These are phyloP conservation scores for Durusdinium trenchii DNA, from an alignment of 73 alveolate species.

Conservation along the genomic window DNA sequence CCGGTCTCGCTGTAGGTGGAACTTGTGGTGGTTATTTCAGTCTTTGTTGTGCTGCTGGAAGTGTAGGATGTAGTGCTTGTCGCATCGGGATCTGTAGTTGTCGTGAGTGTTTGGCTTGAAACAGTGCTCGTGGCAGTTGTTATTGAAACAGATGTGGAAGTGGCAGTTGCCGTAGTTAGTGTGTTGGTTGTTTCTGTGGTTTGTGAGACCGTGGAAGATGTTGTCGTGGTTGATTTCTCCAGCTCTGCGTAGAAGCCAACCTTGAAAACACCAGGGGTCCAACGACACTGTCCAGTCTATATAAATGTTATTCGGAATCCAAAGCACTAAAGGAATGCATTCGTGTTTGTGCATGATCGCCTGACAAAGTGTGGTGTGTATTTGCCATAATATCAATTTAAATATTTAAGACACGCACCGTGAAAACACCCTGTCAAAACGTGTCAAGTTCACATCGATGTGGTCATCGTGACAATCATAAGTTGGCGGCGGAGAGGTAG, in stretches of 20 bases:
- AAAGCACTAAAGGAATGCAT: too few relatives aligned
- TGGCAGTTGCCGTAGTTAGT: not conserved
- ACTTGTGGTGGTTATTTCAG: not conserved
- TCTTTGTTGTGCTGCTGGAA: not conserved
- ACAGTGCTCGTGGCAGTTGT: not conserved
- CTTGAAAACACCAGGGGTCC: not conserved
- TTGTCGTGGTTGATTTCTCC: constrained; percentile 2
- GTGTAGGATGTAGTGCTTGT: not conserved
- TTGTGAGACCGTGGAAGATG: not conserved
- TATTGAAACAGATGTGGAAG: not conserved
- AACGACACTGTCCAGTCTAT: too few relatives aligned
- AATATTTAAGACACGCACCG: too few relatives aligned
- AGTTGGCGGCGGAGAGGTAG: constrained; percentile 2
- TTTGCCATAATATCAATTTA: too few relatives aligned
- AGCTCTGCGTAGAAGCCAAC: constrained; percentile 38
- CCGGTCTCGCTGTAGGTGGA: not conserved
- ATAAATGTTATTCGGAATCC: too few relatives aligned
- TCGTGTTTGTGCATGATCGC: too few relatives aligned
- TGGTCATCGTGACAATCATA: too few relatives aligned
- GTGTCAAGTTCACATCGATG: too few relatives aligned
- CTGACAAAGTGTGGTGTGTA: too few relatives aligned
- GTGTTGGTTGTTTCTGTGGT: not conserved
- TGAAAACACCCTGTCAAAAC: too few relatives aligned
- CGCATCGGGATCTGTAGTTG: not conserved
- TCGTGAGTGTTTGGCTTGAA: not conserved